phyloP scores from a whole-genome alignment of 2,329 filamentous ascomycete species.

The Trichoderma arundinaceum region DNA sequence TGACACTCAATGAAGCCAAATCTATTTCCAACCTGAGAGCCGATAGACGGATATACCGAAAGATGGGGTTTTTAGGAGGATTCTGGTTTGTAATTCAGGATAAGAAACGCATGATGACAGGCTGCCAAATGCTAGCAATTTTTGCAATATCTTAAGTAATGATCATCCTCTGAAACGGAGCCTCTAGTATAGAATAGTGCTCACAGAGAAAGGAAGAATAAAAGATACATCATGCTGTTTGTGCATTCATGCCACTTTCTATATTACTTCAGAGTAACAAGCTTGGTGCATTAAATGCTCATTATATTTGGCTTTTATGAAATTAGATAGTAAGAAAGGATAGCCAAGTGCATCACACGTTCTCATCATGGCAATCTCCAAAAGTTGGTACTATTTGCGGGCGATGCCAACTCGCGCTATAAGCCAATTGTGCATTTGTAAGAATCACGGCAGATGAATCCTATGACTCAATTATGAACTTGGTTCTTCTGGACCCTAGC shows the following conservation, averaged over 20 bases:
- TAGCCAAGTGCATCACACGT: too few species aligned
- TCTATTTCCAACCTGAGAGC: background rate
- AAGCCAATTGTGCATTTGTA: background rate
- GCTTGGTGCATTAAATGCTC: too few species aligned
- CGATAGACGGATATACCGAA: constrained; percentile 14
- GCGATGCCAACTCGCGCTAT: background rate
- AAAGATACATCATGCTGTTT: too few species aligned
- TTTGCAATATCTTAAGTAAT: too few species aligned
- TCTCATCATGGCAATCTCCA: background rate
- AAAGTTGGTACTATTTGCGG: too few species aligned
- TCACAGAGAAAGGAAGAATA: too few species aligned
- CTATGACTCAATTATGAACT: background rate
- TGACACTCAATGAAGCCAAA: background rate
- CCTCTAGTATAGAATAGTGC: too few species aligned
- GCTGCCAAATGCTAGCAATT: background rate
- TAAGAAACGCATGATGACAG: background rate
- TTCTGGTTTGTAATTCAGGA: constrained; percentile 3
- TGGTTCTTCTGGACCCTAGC: background rate
- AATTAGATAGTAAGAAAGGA: too few species aligned
- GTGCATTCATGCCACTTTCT: too few species aligned
- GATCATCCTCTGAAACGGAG: too few species aligned
- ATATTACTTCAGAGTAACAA: too few species aligned
- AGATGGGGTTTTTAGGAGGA: background rate
- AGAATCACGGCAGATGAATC: background rate
- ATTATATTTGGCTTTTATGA: too few species aligned